These are phyloP conservation scores for Diaporthe destruens DNA, from an alignment of 2,329 filamentous ascomycete species.

Conservation along the genomic window DNA sequence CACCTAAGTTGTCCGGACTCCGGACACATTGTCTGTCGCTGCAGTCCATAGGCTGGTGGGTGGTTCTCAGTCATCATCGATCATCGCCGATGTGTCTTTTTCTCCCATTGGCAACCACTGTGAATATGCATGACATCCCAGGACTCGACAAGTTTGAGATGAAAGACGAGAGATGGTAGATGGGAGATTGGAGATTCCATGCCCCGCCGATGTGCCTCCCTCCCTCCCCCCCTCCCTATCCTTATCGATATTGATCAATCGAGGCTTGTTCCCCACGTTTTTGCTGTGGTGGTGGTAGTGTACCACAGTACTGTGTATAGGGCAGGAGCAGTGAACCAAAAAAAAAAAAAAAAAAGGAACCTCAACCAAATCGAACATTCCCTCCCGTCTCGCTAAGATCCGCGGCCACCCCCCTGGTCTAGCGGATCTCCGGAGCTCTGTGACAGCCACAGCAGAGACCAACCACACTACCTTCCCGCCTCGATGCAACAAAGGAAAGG, in stretches of 20 bases:
- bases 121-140: not conserved
- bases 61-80: not conserved
- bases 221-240: not conserved
- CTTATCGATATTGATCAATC: conserved; percentile 41
- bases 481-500: conserved; percentile 15
- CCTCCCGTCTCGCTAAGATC: conserved; percentile 34
- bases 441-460: conserved; percentile 18
- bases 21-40: conserved; percentile 1
- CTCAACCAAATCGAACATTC: conserved; percentile 37
- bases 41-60: not conserved
- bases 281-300: not conserved
- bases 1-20: conserved; percentile 14
- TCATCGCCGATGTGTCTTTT: not conserved
- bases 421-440: conserved; percentile 39
- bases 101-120: not conserved
- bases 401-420: conserved; percentile 8
- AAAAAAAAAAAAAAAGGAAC: conserved; percentile 32
- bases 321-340: not conserved
- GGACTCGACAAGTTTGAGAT: not conserved
- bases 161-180: not conserved
- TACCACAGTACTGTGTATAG: not conserved
- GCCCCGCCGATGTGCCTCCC: not conserved
- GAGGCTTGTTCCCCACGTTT: conserved; percentile 25
- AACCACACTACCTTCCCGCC: not conserved
- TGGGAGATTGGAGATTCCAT: no score